Conservation (phyloP, 2,329 filamentous ascomycete genomes). For the Trichophyton simii region DNA sequence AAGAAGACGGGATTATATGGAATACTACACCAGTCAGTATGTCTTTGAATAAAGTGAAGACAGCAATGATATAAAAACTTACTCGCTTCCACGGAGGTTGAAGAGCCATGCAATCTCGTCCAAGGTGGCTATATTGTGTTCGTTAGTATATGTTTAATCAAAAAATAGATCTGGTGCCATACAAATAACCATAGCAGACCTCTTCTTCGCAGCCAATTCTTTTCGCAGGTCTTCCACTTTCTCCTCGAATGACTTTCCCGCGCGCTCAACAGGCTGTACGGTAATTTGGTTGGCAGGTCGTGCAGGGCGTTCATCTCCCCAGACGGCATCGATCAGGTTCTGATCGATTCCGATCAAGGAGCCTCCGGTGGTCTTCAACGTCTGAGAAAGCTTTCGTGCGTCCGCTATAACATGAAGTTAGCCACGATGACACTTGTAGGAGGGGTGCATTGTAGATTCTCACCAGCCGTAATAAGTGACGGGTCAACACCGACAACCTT, state of each 20-base stretch:
- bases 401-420: conserved; percentile 34
- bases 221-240: conserved; percentile 83
- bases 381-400: conserved; percentile 65
- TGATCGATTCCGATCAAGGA: conserved; percentile 61
- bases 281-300: conserved; percentile 62
- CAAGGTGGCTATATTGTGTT: conserved; percentile 50
- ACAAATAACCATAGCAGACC: conserved; percentile 71
- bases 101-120: conserved; percentile 99
- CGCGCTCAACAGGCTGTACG: conserved; percentile 57
- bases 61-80: conserved; percentile 17
- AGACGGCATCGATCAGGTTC: conserved; percentile 86
- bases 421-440: conserved; percentile 1
- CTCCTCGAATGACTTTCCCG: conserved; percentile 68
- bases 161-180: conserved; percentile 14
- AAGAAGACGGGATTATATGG: conserved; percentile 98
- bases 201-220: conserved; percentile 82
- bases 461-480: conserved; percentile 62
- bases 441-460: conserved; percentile 15
- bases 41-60: not conserved
- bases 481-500: conserved; percentile 88
- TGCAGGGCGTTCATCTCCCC: conserved; percentile 60
- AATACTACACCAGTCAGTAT: conserved; percentile 42
- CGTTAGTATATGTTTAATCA: not conserved
- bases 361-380: conserved; percentile 72
- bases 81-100: conserved; percentile 84